Percentiles rank a stretch among this genome's conserved stretches.
Evolutionary conservation across 371 early-diverging fungal genomes (phyloP).

Genomic region (Saksenaea vasiformis): DNA sequence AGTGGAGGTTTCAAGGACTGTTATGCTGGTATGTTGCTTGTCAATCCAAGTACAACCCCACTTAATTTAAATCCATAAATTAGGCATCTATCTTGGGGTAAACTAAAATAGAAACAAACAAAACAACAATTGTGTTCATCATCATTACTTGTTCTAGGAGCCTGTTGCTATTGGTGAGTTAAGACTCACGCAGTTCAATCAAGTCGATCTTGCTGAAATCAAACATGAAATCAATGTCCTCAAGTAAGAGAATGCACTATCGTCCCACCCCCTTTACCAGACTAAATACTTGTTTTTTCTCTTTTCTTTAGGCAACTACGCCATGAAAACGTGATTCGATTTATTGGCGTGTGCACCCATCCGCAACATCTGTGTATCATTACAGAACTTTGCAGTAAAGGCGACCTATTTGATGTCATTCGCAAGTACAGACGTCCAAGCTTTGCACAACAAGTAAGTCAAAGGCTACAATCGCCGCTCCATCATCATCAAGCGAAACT

Average conservation of each 20-base stretch:
- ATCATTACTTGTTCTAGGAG: constrained; percentile 49
- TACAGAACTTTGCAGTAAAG: constrained; percentile 76
- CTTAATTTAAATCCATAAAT: background rate
- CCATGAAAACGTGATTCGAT: constrained; percentile 77
- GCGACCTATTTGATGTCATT: constrained; percentile 79
- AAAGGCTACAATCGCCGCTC: background rate
- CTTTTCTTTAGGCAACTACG: constrained; percentile 71
- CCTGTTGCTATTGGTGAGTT: constrained; percentile 76
- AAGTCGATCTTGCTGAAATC: constrained; percentile 71
- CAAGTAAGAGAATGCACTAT: constrained; percentile 47
- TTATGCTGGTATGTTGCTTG: constrained; percentile 50
- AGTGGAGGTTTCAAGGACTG: constrained; percentile 84
- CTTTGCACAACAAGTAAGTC: constrained; percentile 58
- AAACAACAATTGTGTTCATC: too few relatives aligned
- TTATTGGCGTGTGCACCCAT: constrained; percentile 75
- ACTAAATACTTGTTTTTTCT: too few relatives aligned
- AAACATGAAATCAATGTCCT: constrained; percentile 79
- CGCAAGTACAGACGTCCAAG: constrained; percentile 62
- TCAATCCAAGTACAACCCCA: background rate
- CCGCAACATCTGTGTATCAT: constrained; percentile 72
- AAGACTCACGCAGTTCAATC: constrained; percentile 65
- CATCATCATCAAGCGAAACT: too few relatives aligned
- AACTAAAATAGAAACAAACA: background rate
- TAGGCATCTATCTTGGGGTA: constrained; percentile 13
- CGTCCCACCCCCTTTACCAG: too few relatives aligned